Base-by-base conservation (phyloP, 2,329 filamentous ascomycete genomes). In the Aspergillus pseudoglaucus region DNA sequence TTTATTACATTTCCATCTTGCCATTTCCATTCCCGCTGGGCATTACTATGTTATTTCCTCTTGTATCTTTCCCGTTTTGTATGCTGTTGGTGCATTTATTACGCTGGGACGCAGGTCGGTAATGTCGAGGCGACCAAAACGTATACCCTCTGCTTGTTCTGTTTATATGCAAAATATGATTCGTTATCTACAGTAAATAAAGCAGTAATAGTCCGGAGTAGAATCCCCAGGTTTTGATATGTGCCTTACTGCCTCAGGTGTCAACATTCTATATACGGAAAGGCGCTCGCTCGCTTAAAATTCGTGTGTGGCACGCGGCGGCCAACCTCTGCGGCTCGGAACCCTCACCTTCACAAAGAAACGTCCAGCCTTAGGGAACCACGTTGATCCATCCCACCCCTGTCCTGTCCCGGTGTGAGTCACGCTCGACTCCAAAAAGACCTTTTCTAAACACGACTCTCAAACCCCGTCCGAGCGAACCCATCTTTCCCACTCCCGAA, bases 231-330 rank as follows among this genome's bases (percentile, higher is more conserved):
- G 3, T 30, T 30, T 30, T 30, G 25, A 2, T 12, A 5, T 4
- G 25, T 18, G 14, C 17, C 18, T 43, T 5, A 12, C 4, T 33
- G 22, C 43, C 43, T 45, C 6, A 39, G 43, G 43, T 30, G 37
- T 42, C 49, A 47, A 59, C 48, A 53, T 59, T 44, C 67, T 61
- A 25, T 45, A 68, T 63, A 22, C 20, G 60, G 64, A 60, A 66
- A 66, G 65, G 62, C 59, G 60, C 55, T 54, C 52, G 52, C 68
- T 71, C 69, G 69, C 69, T 71, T 71, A 71, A 70, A 70, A 68
- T 70, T 70, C 65, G 64, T 68, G 63, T 66, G 62, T 67, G 65
- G 59, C 62, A 66, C 64, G 56, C 53, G 53, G 47, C 47, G 55
- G 51, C 55, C 50, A 57, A 56, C 51, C 47, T 51, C 59, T 57